Base-by-base conservation (phyloP, 2,329 filamentous ascomycete genomes). In the Incumbomyces lentus region DNA sequence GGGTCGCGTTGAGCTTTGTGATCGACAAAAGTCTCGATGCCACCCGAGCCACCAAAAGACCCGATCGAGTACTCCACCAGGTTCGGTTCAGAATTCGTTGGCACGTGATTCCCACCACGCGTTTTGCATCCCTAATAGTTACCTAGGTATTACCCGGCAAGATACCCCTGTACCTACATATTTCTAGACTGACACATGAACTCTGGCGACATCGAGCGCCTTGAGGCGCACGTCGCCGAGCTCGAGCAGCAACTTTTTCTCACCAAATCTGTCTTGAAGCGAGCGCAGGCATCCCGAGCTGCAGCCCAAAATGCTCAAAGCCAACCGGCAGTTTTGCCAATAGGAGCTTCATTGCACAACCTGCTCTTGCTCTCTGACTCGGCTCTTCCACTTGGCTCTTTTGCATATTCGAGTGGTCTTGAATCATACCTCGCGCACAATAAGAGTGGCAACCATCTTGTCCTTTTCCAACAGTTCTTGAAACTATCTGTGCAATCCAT, bases 371-470 rank as follows among this genome's bases (percentile, higher is more conserved):
- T 82, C 22, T 74, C 78, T 44, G 78, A 82, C 62, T 81, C 78
- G 16, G 78, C 78, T 14, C 70, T 82, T 1, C 78, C 78, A 1
- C 64, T 82, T 1, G 78, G 78, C 38, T 80, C 78, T 1, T 82
- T 82, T 59, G 78, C 78, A 52, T 82, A 81, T 65, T 79, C 74
- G 60, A 77, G 70, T 57, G 78, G 78, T 3, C 65, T 82, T 14
- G 78, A 82, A 60, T 81, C 78, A 16, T 81, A 76, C 58, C 71
- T 82, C 44, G 76, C 75, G 2, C 78, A 82, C 59, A 63, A 69
- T 51, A 71, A 70, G 48, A 33, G 34, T 10, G 34, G 33, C 33
- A 45, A 19, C 11, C 6, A 31, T 10, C n/a, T 45, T 5, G 30
- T 7, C 5, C 67, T 69, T 2, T 80, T 80, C 61, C 64, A 73